Conservation (phyloP, 2,329 filamentous ascomycete genomes). For the Aspergillus calidoustus region DNA sequence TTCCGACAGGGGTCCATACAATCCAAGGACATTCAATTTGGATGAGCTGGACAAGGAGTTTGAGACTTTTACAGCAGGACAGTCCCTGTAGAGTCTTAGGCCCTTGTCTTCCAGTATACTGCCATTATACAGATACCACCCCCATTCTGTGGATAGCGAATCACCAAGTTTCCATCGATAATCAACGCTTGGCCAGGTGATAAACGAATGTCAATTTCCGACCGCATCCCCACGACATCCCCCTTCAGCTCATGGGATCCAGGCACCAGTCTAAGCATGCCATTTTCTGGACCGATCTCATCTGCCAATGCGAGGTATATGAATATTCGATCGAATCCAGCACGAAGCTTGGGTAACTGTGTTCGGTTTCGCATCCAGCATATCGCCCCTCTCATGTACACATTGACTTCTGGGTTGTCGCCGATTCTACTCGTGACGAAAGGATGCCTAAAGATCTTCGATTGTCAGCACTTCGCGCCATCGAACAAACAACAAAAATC, state of each 20-base stretch:
- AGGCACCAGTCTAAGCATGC: not conserved
- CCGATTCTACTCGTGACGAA: conserved; percentile 1
- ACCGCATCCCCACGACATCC: not conserved
- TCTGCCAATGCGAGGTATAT: conserved; percentile 1
- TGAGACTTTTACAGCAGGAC: conserved; percentile 1
- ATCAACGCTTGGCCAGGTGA: conserved; percentile 3
- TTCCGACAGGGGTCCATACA: conserved; percentile 2
- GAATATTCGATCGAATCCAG: not conserved
- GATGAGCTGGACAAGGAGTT: conserved; percentile 2
- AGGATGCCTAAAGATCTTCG: not conserved
- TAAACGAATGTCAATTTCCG: conserved; percentile 4
- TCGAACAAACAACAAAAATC: not conserved
- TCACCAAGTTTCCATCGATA: conserved; percentile 2
- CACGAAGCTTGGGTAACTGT: conserved; percentile 1
- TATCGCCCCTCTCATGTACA: conserved; percentile 4
- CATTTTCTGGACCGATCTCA: conserved; percentile 1
- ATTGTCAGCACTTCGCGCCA: not conserved
- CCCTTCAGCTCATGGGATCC: not conserved
- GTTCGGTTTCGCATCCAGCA: conserved; percentile 2
- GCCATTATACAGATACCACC: conserved; percentile 1
- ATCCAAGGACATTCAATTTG: not conserved
- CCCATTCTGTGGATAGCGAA: not conserved
- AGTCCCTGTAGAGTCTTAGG: not conserved
- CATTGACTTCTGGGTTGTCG: not conserved
- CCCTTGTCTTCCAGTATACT: conserved; percentile 1